Evolutionary conservation across 2,329 filamentous ascomycete species (phyloP), one percentile per base, ranked within the genome.

Genomic region (Sclerotinia sclerotiorum): DNA sequence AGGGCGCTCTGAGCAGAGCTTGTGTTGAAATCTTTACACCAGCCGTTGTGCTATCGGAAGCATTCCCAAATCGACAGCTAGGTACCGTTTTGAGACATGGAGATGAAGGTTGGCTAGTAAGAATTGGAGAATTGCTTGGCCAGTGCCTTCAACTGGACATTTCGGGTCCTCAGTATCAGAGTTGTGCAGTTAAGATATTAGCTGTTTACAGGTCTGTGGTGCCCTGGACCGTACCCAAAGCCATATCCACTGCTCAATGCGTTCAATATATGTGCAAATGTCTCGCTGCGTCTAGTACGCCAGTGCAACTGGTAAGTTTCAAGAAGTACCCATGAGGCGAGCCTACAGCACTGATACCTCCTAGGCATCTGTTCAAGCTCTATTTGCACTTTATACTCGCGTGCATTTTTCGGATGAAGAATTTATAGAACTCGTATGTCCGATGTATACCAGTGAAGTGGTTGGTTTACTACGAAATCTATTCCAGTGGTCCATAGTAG

Each of bases 11-110:
- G 70, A 97, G 93, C 77, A 91, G 93, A 77, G 92, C 92, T 15
- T 91, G 95, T 76, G 92, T 98, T 70, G 95, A 98, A 78, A 93
- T 98, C 70, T 96, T 97, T 78, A 97, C 94, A 0, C 93, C 95
- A 1, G 84, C 87, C 32, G 81, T 83, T 1, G 89, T 97, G 27
- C 87, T 97, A 67, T 81, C 87, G 70, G 90, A 96, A 72, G 84
- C 90, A 32, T 92, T 93, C 75, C 90, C 92, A 15, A 88, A 90
- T 74, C 85, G 93, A 73, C 89, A 92, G 72, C 78, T 72, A 67
- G 75, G 74, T n/a, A 83, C 85, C 51, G 86, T 85, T 58, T 87
- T 97, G 67, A 88, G 94, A 51, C 90, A 82, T 77, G 93, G 91
- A 19, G 83, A 89, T 52, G 92, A 97, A 73, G 96, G 95, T 24